Conservation (phyloP, 2,329 filamentous ascomycete species). For the Microsporum ferrugineum region DNA sequence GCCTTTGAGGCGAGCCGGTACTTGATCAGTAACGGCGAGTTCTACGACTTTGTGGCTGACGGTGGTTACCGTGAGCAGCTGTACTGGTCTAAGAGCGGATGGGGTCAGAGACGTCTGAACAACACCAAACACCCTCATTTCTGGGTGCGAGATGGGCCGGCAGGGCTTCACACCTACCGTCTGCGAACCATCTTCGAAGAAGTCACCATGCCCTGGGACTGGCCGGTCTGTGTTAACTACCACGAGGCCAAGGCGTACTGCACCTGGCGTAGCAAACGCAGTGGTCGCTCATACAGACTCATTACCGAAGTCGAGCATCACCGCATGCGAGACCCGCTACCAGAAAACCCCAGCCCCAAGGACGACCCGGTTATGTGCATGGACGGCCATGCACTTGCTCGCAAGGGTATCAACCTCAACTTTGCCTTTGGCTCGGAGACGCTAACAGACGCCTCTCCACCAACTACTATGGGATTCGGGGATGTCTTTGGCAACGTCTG, state of each 20-base stretch:
- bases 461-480: not conserved
- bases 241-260: constrained; percentile 1
- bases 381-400: not conserved
- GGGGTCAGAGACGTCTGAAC: not conserved
- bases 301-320: not conserved
- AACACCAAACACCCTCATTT: not conserved
- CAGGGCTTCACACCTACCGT: not conserved
- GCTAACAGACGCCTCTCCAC: not conserved
- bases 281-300: not conserved
- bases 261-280: not conserved
- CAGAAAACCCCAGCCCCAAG: not conserved
- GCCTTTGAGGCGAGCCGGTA: not conserved
- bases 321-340: not conserved
- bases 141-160: not conserved
- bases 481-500: not conserved
- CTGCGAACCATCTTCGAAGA: not conserved
- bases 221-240: constrained; percentile 1
- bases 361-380: not conserved
- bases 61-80: not conserved
- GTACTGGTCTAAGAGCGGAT: not conserved
- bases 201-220: not conserved
- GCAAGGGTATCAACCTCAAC: not conserved
- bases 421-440: not conserved
- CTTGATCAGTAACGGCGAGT: not conserved
- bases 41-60: not conserved